These are phyloP conservation scores for Saccharum spontaneum DNA, from an alignment of 176 grass and related monocot genomes.

Conservation along the genomic window DNA sequence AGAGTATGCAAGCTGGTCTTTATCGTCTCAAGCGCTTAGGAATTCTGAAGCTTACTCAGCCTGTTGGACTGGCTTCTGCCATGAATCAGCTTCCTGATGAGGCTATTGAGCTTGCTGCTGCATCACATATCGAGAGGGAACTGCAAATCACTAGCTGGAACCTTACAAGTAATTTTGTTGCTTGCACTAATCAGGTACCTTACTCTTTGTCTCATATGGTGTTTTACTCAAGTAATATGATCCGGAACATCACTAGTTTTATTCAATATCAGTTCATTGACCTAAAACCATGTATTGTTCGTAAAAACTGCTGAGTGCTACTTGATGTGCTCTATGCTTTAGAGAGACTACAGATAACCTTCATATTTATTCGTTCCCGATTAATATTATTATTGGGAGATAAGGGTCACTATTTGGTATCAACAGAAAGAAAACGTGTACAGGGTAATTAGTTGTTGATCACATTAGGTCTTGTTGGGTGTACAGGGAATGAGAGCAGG, in stretches of 20 bases:
- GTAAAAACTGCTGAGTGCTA: neutral
- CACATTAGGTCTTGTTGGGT: neutral
- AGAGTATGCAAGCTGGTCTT: constrained; percentile 92
- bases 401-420: constrained; percentile 4
- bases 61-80: constrained; percentile 71
- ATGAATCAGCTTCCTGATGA: constrained; percentile 93
- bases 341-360: too few relatives aligned
- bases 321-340: constrained; percentile 14
- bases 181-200: constrained; percentile 86
- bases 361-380: constrained; percentile 9
- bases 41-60: constrained; percentile 72
- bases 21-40: constrained; percentile 85
- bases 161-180: constrained; percentile 94
- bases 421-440: neutral
- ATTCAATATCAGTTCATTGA: constrained; percentile 10
- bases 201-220: neutral
- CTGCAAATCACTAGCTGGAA: constrained; percentile 93
- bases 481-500: neutral
- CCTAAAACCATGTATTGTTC: neutral
- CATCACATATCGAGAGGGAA: constrained; percentile 90
- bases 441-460: neutral
- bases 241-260: neutral
- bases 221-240: neutral
- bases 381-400: neutral
- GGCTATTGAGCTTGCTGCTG: constrained; percentile 93